Percentiles rank a stretch among this genome's conserved stretches.
Evolutionary conservation across 371 early-diverging fungal species (phyloP).

Genomic region (Mortierella sp.): DNA sequence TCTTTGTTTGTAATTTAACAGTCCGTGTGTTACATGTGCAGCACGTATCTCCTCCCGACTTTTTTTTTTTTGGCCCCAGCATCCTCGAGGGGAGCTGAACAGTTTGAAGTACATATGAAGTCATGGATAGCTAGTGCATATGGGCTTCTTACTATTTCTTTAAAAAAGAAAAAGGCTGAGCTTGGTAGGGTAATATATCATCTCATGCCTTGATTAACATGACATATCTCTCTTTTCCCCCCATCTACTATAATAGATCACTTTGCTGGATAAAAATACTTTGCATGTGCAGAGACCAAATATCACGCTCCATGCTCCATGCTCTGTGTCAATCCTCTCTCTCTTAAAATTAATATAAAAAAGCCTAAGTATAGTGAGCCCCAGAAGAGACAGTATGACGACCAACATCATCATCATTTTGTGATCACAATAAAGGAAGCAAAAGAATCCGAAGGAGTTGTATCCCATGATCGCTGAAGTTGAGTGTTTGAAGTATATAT

Average conservation of each 20-base stretch:
- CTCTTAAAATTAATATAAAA: slow-evolving; percentile 15
- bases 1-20: background rate
- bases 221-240: too few species aligned
- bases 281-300: slow-evolving; percentile 3
- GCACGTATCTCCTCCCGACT: background rate
- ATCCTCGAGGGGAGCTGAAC: slow-evolving; percentile 16
- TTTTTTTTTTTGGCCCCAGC: background rate
- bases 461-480: background rate
- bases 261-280: slow-evolving; percentile 10
- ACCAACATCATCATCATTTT: background rate
- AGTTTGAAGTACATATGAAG: slow-evolving; percentile 4
- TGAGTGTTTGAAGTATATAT: background rate
- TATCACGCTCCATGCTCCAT: slow-evolving; percentile 9
- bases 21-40: slow-evolving; percentile 2
- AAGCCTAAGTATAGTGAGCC: slow-evolving; percentile 8
- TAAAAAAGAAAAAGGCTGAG: background rate
- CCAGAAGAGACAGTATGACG: background rate
- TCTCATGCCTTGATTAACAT: background rate
- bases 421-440: background rate
- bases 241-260: too few species aligned
- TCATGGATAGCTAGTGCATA: background rate
- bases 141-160: background rate
- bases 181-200: background rate
- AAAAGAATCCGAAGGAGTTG: background rate
- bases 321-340: slow-evolving; percentile 8